These are phyloP conservation scores for Lathyrus tuberosus DNA, from an alignment of 306 rosid genomes.

Conservation along the genomic window DNA sequence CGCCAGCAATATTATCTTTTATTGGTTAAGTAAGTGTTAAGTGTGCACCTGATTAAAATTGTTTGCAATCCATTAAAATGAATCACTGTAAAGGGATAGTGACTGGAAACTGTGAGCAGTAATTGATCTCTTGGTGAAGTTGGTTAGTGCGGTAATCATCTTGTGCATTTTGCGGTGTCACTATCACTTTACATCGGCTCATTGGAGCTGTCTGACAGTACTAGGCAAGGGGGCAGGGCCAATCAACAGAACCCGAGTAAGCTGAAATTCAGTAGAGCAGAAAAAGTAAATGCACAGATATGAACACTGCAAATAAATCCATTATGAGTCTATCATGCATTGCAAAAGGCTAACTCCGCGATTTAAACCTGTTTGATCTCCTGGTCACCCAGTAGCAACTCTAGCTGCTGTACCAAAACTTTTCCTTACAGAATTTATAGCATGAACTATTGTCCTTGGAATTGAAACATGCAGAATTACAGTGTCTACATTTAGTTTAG, in stretches of 20 bases:
- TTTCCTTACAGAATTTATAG: neutral
- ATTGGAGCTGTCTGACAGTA: neutral
- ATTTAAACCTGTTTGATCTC: neutral
- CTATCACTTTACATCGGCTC: neutral
- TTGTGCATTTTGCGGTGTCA: neutral
- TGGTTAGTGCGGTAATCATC: neutral
- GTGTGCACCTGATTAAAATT: neutral
- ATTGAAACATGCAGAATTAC: neutral
- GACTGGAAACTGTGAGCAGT: neutral
- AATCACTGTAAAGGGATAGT: neutral
- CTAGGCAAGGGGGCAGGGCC: neutral
- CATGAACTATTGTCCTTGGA: neutral
- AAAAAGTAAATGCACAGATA: conserved; percentile 1
- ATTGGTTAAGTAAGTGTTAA: neutral
- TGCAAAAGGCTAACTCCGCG: neutral
- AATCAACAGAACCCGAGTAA: neutral
- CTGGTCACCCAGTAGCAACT: conserved; percentile 6
- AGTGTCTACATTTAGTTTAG: neutral
- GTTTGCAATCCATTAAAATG: neutral
- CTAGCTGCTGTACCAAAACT: neutral
- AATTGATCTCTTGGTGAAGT: conserved; percentile 1
- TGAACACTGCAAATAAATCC: neutral
- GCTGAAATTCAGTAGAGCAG: neutral
- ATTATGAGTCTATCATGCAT: neutral
- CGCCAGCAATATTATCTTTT: neutral